phyloP scores from a whole-genome alignment of 352 stramenopile species.

The Globisporangium heterothallicum region DNA sequence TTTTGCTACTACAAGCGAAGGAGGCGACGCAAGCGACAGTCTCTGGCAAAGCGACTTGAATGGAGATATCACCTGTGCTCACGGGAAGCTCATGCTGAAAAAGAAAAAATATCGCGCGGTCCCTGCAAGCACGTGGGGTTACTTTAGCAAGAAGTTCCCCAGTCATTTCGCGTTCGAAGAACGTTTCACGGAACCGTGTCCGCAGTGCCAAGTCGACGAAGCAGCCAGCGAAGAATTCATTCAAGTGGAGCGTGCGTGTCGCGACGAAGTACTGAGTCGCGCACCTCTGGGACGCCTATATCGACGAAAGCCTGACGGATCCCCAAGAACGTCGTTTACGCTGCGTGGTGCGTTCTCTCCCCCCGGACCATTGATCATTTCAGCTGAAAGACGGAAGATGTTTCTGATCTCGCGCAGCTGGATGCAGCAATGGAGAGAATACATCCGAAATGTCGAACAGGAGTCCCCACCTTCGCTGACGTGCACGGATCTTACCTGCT shows the following conservation, averaged over 20 bases:
- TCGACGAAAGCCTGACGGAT: slow-evolving; percentile 23
- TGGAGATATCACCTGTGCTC: slow-evolving; percentile 64
- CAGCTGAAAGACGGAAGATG: slow-evolving; percentile 24
- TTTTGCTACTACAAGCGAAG: neutral
- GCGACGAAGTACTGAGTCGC: slow-evolving; percentile 56
- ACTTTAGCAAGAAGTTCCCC: slow-evolving; percentile 62
- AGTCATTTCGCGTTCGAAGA: slow-evolving; percentile 29
- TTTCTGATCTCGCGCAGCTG: slow-evolving; percentile 59
- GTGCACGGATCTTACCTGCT: slow-evolving; percentile 33
- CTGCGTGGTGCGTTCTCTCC: slow-evolving; percentile 44
- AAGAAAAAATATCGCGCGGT: slow-evolving; percentile 65
- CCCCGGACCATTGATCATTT: slow-evolving; percentile 20
- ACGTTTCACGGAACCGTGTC: slow-evolving; percentile 28
- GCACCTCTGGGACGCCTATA: slow-evolving; percentile 47
- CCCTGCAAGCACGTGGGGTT: slow-evolving; percentile 42
- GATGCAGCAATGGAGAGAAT: slow-evolving; percentile 58
- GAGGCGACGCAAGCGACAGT: slow-evolving; percentile 8
- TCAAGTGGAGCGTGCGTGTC: slow-evolving; percentile 44
- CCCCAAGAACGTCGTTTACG: slow-evolving; percentile 27
- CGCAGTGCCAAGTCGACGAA: slow-evolving; percentile 45
- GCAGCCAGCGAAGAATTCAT: slow-evolving; percentile 42
- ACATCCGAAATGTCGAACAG: slow-evolving; percentile 68
- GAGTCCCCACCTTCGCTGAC: slow-evolving; percentile 26
- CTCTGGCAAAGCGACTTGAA: slow-evolving; percentile 51
- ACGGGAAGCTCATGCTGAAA: slow-evolving; percentile 60